Conservation (phyloP, 164 flowering plant genomes). For the Macadamia integrifolia region DNA sequence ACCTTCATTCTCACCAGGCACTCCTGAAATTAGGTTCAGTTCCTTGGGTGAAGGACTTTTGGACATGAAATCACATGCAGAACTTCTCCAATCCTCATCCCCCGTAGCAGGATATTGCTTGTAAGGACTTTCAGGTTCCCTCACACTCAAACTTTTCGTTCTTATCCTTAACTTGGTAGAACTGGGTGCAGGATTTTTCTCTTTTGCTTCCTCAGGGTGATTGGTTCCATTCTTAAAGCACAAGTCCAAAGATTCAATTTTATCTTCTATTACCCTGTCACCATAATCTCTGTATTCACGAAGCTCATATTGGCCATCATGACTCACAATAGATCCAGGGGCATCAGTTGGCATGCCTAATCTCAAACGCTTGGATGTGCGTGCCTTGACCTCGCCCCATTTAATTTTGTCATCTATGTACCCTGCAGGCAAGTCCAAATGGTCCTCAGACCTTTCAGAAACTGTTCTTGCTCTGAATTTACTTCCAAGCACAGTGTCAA, state of each 20-base stretch:
- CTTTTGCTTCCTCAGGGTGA: constrained; percentile 21
- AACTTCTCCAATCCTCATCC: constrained; percentile 22
- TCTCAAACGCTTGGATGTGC: constrained; percentile 70
- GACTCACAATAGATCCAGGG: constrained; percentile 17
- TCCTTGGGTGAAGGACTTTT: constrained; percentile 19
- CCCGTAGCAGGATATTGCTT: constrained; percentile 16
- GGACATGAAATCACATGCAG: constrained; percentile 17
- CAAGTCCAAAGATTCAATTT: constrained; percentile 10
- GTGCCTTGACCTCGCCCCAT: constrained; percentile 87
- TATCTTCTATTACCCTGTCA: constrained; percentile 15
- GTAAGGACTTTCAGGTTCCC: constrained; percentile 27
- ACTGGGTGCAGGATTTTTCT: constrained; percentile 6
- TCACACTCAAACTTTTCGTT: constrained; percentile 20
- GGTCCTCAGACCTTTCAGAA: constrained; percentile 19
- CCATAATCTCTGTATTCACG: constrained; percentile 16
- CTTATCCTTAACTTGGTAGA: constrained; percentile 34
- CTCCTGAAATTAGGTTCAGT: constrained; percentile 20
- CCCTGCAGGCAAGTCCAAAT: constrained; percentile 33
- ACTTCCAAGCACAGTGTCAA: constrained; percentile 3
- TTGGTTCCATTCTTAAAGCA: constrained; percentile 15
- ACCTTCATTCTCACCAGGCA: constrained; percentile 17
- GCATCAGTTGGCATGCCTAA: constrained; percentile 26
- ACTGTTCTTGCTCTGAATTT: constrained; percentile 14
- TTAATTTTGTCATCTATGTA: constrained; percentile 42
- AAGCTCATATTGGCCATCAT: constrained; percentile 11